Percentiles rank a stretch among this genome's conserved stretches.
Conservation (phyloP, 192 early-diverging fungal species). For the Backusella parvicylindrica region DNA sequence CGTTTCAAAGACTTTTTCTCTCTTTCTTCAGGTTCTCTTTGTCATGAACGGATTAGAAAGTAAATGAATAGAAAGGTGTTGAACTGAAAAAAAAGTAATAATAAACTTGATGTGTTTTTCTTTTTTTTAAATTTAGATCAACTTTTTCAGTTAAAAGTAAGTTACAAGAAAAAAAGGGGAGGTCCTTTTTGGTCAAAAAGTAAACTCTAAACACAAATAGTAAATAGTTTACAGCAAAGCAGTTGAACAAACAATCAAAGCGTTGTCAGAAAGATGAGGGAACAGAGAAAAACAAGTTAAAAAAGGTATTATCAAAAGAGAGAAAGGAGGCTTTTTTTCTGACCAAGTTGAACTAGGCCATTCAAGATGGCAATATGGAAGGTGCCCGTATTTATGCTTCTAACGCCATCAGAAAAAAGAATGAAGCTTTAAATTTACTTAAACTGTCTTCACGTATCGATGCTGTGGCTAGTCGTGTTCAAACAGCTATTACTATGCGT, state of each 20-base stretch:
- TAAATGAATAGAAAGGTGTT: not conserved
- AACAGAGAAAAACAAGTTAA: conserved; percentile 78
- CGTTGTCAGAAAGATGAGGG: conserved; percentile 83
- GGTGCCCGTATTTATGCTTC: conserved; percentile 91
- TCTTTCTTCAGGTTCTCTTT: not conserved
- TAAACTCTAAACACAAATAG: not conserved
- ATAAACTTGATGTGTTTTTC: not conserved
- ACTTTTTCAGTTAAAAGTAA: conserved; percentile 34
- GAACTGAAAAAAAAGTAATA: not conserved
- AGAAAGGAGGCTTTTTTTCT: too few species aligned
- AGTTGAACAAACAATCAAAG: conserved; percentile 80
- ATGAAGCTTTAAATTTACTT: conserved; percentile 85
- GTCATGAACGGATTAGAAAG: conserved; percentile 26
- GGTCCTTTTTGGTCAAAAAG: not conserved
- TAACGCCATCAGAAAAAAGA: conserved; percentile 98
- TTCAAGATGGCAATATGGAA: conserved; percentile 90
- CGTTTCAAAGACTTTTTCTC: not conserved
- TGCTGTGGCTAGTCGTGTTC: conserved; percentile 85
- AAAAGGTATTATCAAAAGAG: too few species aligned
- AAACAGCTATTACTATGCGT: conserved; percentile 94
- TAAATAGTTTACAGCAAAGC: conserved; percentile 86
- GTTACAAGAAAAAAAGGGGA: not conserved
- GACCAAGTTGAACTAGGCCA: too few species aligned
- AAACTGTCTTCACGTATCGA: conserved; percentile 89
- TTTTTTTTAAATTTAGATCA: conserved; percentile 16